These are phyloP conservation scores for Cystoderma amianthinum DNA, from an alignment of 768 basidiomycete genomes.

Conservation along the genomic window DNA sequence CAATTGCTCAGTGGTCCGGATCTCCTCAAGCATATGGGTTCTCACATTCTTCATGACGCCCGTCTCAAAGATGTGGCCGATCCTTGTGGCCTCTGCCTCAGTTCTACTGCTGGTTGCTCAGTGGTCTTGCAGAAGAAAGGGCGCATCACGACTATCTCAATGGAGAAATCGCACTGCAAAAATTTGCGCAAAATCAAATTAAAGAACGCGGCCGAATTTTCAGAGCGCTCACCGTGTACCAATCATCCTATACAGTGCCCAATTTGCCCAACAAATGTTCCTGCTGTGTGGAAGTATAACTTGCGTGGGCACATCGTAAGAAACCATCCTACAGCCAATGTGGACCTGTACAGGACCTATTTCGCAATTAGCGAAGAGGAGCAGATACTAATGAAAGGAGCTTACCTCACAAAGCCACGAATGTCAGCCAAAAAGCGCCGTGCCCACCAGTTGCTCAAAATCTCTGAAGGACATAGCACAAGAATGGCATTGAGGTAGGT, in stretches of 20 bases:
- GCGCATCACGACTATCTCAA: conserved; percentile 1
- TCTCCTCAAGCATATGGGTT: conserved; percentile 5
- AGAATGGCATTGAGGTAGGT: neutral
- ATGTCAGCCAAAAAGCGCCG: neutral
- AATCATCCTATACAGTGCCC: conserved; percentile 6
- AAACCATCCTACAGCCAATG: conserved; percentile 4
- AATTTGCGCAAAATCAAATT: conserved; percentile 3
- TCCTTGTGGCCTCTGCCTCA: conserved; percentile 6
- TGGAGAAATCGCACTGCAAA: conserved; percentile 4
- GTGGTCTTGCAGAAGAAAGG: neutral
- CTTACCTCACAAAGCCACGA: neutral
- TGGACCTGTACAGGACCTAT: conserved; percentile 1
- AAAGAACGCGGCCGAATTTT: neutral
- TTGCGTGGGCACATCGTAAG: conserved; percentile 1
- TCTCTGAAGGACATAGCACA: neutral
- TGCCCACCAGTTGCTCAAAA: neutral
- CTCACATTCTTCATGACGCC: conserved; percentile 5
- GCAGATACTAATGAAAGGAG: neutral
- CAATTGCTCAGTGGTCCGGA: neutral
- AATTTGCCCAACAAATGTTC: neutral
- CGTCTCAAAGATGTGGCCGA: neutral
- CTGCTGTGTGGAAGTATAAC: conserved; percentile 7
- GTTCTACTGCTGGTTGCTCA: neutral
- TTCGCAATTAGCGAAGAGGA: neutral
- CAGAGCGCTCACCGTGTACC: conserved; percentile 1